A percentile compares a stretch with the other conserved stretches of the same genome.
Evolutionary conservation across 2,329 filamentous ascomycete species (phyloP).

Genomic region (Fusarium papillatum): DNA sequence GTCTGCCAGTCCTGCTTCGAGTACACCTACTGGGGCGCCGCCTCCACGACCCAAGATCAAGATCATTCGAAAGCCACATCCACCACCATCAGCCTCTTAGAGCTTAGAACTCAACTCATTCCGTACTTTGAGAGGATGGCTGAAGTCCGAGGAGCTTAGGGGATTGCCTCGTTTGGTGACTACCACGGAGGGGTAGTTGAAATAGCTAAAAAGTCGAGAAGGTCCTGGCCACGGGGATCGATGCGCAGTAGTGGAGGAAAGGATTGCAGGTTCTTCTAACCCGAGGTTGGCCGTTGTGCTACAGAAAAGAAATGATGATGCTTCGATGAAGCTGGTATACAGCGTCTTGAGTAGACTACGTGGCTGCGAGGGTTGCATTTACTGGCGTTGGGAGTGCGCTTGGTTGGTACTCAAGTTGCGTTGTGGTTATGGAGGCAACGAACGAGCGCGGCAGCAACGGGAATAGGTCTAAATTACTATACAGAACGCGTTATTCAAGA

Average conservation of each 20-base stretch:
- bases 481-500: slow-evolving; percentile 22
- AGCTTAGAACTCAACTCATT: neutral
- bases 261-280: neutral
- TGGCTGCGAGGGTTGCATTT: slow-evolving; percentile 29
- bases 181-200: neutral
- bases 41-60: slow-evolving; percentile 52
- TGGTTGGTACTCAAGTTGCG: neutral
- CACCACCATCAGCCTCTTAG: slow-evolving; percentile 42
- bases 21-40: slow-evolving; percentile 39
- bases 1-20: slow-evolving; percentile 38
- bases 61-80: slow-evolving; percentile 52
- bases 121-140: neutral
- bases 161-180: neutral
- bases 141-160: neutral
- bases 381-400: slow-evolving; percentile 24
- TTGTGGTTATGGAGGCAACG: neutral
- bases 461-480: slow-evolving; percentile 24
- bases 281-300: neutral
- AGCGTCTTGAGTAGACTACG: slow-evolving; percentile 19
- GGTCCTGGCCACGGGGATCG: neutral
- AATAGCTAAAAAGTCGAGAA: neutral
- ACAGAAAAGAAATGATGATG: slow-evolving; percentile 4
- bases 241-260: neutral
- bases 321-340: slow-evolving; percentile 12
- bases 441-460: slow-evolving; percentile 8